Base-by-base conservation (phyloP, 768 basidiomycete species). In the Pluteus cervinus region DNA sequence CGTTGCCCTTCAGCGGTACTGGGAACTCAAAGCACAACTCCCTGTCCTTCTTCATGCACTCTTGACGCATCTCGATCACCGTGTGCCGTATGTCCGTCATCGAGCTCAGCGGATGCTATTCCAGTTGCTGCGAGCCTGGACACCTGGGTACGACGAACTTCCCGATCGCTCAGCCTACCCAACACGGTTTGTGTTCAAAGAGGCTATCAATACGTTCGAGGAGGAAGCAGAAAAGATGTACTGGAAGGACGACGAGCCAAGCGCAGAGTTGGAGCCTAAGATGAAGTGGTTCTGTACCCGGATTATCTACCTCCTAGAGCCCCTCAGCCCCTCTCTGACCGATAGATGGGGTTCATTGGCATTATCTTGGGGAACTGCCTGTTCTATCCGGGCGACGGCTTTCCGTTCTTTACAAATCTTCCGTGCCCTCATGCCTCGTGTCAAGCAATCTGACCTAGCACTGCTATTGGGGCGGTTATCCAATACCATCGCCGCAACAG, bases 371-470 rank as follows among this genome's bases (percentile, higher is more conserved):
- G 84, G 88, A 4, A 91, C 89, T 9, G 71, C 81, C 2, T 94
- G 90, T 51, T 84, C 87, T 11, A 88, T 90, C 43, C 79, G 89
- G 32, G 78, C 80, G 25, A 79, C 81, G 14, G 90, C 93, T 3
- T 88, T 86, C 61, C 75, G 91, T 22, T 93, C 91, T 7, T 66
- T 96, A 42, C 92, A 96, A 55, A 68, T 91, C n/a, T 91, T 88
- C 60, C 81, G 89, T 24, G 76, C 84, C 1, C 65, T 96, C 15
- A 75, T 79, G 52, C 84, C 89, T 0, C 66, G 72, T 18, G 71
- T 89, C 26, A 79, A 76, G 36, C 75, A 80, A 40, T 61, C 69
- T 6, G 82, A 87, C 56, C 68, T 96, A 12, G 85, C 86, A 1
- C 72, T 83, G 33, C 68, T 93, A 16, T 70, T 97, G 3, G 86